Evolutionary conservation across 108 stramenopile genomes (phyloP).

Genomic region (Cylindrotheca fusiformis): DNA sequence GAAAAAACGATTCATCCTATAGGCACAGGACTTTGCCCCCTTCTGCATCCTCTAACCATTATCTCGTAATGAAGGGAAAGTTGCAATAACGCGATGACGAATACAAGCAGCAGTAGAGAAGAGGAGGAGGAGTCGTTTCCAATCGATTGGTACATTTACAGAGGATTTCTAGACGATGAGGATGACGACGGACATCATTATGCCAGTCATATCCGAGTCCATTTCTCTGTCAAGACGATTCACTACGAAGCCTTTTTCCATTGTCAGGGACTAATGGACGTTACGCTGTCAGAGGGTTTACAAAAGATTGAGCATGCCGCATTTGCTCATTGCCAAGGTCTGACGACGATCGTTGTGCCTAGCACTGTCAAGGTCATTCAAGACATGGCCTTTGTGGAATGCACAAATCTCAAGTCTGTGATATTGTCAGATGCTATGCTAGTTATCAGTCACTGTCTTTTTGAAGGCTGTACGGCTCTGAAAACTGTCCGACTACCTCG

Average conservation of each 20-base stretch:
- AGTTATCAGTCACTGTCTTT: not conserved
- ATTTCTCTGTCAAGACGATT: not conserved
- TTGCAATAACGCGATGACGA: not conserved
- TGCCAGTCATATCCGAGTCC: too few relatives aligned
- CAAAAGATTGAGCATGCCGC: not conserved
- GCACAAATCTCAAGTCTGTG: not conserved
- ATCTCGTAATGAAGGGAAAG: not conserved
- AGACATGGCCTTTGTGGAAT: conserved; percentile 1
- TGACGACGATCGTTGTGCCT: not conserved
- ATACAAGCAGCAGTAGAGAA: not conserved
- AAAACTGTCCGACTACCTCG: not conserved
- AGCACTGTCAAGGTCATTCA: not conserved
- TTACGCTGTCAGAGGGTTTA: not conserved
- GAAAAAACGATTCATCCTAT: too few relatives aligned
- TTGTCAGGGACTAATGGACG: not conserved
- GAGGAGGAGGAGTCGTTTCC: not conserved
- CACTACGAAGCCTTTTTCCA: not conserved
- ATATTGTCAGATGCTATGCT: not conserved
- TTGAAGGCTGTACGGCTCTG: not conserved
- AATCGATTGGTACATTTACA: not conserved
- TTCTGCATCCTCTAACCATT: not conserved
- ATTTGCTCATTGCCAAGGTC: not conserved
- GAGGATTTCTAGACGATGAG: too few relatives aligned
- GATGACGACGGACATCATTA: too few relatives aligned
- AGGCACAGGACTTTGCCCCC: too few relatives aligned